These are phyloP conservation scores for Malassezia sp. DNA, from an alignment of 1,284 basidiomycete species.

Conservation along the genomic window DNA sequence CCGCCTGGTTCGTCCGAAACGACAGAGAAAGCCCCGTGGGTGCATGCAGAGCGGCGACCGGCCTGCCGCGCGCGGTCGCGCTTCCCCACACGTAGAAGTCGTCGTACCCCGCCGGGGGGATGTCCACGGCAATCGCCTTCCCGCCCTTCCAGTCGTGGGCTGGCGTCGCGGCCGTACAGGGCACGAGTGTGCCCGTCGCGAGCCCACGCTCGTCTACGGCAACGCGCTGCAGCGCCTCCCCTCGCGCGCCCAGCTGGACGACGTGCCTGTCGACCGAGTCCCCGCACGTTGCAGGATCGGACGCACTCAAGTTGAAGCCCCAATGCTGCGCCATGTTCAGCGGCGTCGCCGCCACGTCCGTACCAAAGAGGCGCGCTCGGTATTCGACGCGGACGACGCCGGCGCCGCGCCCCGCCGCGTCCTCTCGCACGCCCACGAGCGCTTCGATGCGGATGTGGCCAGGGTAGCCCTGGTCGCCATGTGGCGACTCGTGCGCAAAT, in stretches of 20 bases:
- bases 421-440: slow-evolving; percentile 21
- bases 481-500: slow-evolving; percentile 28
- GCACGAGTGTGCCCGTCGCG: slow-evolving; percentile 24
- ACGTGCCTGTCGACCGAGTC: slow-evolving; percentile 23
- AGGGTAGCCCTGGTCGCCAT: slow-evolving; percentile 34
- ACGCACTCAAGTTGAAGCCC: slow-evolving; percentile 36
- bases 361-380: slow-evolving; percentile 22
- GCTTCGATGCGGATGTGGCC: slow-evolving; percentile 32
- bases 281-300: slow-evolving; percentile 2
- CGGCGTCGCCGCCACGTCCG: slow-evolving; percentile 19
- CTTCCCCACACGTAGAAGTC: slow-evolving; percentile 38
- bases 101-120: slow-evolving; percentile 29
- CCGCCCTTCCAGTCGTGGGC: slow-evolving; percentile 27
- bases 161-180: slow-evolving; percentile 2
- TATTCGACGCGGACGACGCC: slow-evolving; percentile 25
- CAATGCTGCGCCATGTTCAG: slow-evolving; percentile 44
- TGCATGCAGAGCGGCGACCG: slow-evolving; percentile 8
- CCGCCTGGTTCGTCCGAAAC: slow-evolving; percentile 33
- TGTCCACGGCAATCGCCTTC: slow-evolving; percentile 18
- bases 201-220: slow-evolving; percentile 22
- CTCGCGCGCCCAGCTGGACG: slow-evolving; percentile 19
- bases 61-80: neutral
- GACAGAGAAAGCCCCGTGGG: slow-evolving; percentile 22
- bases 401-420: slow-evolving; percentile 1
- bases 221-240: slow-evolving; percentile 23